Evolutionary conservation across 306 rosid species (phyloP), one percentile per base, ranked within the genome.

Genomic region (Arachis stenosperma): DNA sequence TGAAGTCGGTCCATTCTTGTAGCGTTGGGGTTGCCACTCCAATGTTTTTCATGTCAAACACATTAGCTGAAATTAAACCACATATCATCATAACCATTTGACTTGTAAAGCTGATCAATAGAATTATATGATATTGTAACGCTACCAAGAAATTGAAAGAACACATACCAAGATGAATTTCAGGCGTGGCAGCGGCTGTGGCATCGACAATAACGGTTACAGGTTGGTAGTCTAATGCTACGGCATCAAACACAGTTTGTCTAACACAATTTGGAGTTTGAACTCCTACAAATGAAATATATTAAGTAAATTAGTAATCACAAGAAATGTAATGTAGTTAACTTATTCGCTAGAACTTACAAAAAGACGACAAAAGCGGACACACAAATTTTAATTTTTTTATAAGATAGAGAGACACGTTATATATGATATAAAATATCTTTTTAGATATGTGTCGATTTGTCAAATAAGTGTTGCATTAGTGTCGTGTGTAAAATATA

Each of bases 221-320:
- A 47, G 88, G 81, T 52, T 69, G 84, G 80, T 91, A 93, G 75
- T 93, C 94, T 82, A 91, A 78, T 74, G 88, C 92, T 54, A 91
- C 92, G 30, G 92, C 98, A 77, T 93, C 98, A 78, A 57, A 89
- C 46, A 89, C 95, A 63, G 97, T 94, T 84, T 91, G 97, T 73
- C 98, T 80, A 69, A 94, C 89, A 69, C 98, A 94, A 79, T 94
- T 94, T 43, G 98, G 98, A 67, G 97, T 91, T 87, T 94, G 98
- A 73, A 94, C 92, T 66, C 97, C 98, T 90, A 67, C n/a, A 80
- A 36, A 36, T 30, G 27, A 43, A 78, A 55, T 39, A 46, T 47
- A 68, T 65, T 4, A 58, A 64, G 54, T 68, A 69, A 74, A 37
- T 5, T 61, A 70, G 58, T 46, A 41, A 74, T 55, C 13, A 80